Evolutionary conservation across 2,329 filamentous ascomycete species (phyloP).

Genomic region (Pseudocercospora eumusae): DNA sequence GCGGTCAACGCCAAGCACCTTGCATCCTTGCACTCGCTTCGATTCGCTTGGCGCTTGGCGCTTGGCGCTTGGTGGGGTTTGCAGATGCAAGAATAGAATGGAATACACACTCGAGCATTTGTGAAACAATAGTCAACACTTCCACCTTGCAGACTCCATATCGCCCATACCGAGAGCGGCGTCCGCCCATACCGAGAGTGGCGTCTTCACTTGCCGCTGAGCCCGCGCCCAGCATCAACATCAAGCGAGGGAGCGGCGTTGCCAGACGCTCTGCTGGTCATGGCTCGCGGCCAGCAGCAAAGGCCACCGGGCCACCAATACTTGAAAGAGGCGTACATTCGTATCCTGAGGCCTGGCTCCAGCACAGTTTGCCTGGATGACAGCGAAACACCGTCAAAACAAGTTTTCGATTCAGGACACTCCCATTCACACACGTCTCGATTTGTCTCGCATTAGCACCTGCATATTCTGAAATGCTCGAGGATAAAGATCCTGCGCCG

Average conservation of each 20-base stretch:
- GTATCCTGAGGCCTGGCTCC: background rate
- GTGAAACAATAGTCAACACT: slow-evolving; percentile 7
- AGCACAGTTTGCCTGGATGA: background rate
- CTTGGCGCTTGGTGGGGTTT: slow-evolving; percentile 1
- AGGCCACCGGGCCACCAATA: too few species aligned
- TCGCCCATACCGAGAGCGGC: background rate
- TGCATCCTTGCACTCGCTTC: background rate
- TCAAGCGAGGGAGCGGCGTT: background rate
- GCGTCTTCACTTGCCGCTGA: background rate
- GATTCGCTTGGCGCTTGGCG: too few species aligned
- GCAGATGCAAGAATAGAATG: background rate
- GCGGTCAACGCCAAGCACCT: background rate
- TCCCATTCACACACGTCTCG: background rate
- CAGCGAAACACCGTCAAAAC: slow-evolving; percentile 1
- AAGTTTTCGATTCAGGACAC: background rate
- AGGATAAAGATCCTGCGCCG: background rate
- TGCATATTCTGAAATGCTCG: background rate
- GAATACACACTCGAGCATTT: slow-evolving; percentile 5
- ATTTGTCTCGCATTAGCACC: background rate
- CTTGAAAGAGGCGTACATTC: too few species aligned
- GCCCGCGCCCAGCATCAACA: background rate
- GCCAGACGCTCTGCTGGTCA: background rate
- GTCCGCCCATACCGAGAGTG: too few species aligned
- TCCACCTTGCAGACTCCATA: slow-evolving; percentile 5
- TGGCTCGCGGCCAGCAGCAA: background rate